A percentile compares a stretch with the other conserved stretches of the same genome.
phyloP scores from a whole-genome alignment of 441 rosid species.

The Metrosideros polymorpha region DNA sequence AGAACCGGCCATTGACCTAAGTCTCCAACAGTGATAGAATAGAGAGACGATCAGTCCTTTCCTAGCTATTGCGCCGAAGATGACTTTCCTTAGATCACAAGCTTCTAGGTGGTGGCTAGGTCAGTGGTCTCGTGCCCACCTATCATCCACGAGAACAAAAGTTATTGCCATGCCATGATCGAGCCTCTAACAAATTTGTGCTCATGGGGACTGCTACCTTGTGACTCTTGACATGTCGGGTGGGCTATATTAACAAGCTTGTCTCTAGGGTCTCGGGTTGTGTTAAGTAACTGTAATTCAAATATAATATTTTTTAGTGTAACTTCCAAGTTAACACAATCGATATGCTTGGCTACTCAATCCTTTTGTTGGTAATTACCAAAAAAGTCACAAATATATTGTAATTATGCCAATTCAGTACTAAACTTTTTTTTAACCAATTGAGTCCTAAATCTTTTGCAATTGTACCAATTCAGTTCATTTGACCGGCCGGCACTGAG shows the following conservation, averaged over 20 bases:
- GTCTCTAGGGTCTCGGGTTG: not conserved
- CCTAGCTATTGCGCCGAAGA: too few species aligned
- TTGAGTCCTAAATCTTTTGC: too few species aligned
- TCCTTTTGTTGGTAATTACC: not conserved
- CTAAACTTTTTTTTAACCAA: too few species aligned
- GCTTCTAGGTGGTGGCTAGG: too few species aligned
- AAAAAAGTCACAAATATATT: too few species aligned
- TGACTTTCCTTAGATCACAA: not conserved
- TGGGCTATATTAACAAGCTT: not conserved
- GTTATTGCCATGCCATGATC: not conserved
- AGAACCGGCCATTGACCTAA: not conserved
- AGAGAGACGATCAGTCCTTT: too few species aligned
- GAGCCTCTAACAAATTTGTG: not conserved
- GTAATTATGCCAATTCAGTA: too few species aligned
- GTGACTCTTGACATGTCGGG: rapidly evolving
- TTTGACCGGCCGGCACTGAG: too few species aligned
- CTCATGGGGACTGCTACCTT: not conserved
- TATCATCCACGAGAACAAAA: not conserved
- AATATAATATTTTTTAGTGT: not conserved
- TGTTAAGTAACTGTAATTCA: not conserved
- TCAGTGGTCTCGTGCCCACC: not conserved
- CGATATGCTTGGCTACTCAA: not conserved
- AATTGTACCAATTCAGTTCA: too few species aligned
- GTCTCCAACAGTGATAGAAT: not conserved
- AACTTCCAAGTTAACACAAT: too few species aligned